Evolutionary conservation across 768 basidiomycete species (phyloP).

Genomic region (Boletales sp.): DNA sequence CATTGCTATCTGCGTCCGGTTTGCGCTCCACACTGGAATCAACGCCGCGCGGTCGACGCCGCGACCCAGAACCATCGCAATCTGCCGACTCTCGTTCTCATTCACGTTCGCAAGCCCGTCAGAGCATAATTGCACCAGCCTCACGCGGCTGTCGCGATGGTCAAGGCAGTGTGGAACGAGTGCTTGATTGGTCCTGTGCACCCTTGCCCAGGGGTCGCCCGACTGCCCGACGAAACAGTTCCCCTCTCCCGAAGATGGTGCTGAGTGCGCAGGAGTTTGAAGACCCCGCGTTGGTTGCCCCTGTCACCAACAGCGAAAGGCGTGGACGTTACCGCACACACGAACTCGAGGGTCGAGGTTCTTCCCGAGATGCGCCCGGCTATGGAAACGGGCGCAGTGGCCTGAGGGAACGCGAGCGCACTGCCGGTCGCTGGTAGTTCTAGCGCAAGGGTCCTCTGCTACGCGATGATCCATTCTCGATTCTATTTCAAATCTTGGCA

Average conservation of each 20-base stretch:
- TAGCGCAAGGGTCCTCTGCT: background rate
- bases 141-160: constrained; percentile 19
- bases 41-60: constrained; percentile 54
- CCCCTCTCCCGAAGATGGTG: constrained; percentile 51
- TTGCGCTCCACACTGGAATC: constrained; percentile 36
- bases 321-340: constrained; percentile 56
- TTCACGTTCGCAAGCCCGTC: constrained; percentile 39
- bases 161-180: constrained; percentile 40
- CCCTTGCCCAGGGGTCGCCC: constrained; percentile 44
- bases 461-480: background rate
- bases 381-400: constrained; percentile 66
- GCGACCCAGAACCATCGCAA: constrained; percentile 34
- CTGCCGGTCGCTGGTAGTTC: constrained; percentile 24
- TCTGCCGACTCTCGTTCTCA: constrained; percentile 37
- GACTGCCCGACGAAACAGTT: constrained; percentile 50
- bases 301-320: constrained; percentile 23
- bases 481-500: background rate
- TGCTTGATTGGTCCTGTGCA: constrained; percentile 45
- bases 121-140: constrained; percentile 8
- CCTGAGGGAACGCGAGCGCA: constrained; percentile 42
- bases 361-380: constrained; percentile 52
- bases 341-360: constrained; percentile 46
- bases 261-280: constrained; percentile 34
- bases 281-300: constrained; percentile 25
- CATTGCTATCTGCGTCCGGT: constrained; percentile 31